Conservation (phyloP, 2,329 filamentous ascomycete species). For the Lachnellula subtilissima region DNA sequence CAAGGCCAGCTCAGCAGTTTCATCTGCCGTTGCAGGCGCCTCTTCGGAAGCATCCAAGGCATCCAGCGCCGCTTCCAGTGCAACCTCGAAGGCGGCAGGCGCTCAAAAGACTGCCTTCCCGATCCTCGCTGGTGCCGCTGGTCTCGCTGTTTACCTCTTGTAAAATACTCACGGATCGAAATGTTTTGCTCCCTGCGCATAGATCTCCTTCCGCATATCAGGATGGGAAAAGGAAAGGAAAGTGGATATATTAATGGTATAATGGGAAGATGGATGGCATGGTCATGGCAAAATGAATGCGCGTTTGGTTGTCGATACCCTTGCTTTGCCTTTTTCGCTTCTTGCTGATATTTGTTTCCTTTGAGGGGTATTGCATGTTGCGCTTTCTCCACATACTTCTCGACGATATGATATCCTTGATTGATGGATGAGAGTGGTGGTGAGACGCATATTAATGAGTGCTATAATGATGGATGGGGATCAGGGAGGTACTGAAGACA, state of each 20-base stretch:
- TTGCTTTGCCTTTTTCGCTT: conserved; percentile 15
- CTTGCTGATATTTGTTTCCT: conserved; percentile 24
- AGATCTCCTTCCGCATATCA: conserved; percentile 13
- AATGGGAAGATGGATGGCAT: conserved; percentile 6
- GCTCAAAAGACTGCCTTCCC: conserved; percentile 25
- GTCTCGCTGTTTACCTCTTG: conserved; percentile 29
- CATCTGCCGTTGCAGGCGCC: not conserved
- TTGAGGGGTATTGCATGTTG: conserved; percentile 6
- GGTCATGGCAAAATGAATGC: conserved; percentile 7
- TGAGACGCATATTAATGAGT: too few species aligned
- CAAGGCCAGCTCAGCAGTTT: not conserved
- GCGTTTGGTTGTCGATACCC: conserved; percentile 22
- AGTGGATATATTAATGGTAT: conserved; percentile 1
- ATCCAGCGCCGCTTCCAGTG: conserved; percentile 1
- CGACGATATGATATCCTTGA: conserved; percentile 14
- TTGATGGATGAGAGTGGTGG: too few species aligned
- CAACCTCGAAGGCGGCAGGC: conserved; percentile 15
- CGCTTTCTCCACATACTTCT: conserved; percentile 1
- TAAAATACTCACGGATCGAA: conserved; percentile 17
- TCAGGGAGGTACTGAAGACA: too few species aligned
- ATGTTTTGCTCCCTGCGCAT: conserved; percentile 7
- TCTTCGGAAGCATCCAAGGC: conserved; percentile 4
- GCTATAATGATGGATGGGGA: too few species aligned
- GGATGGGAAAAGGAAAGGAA: conserved; percentile 9
- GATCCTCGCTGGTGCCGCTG: conserved; percentile 27